Evolutionary conservation across 306 rosid species (phyloP).

Genomic region (Cucurbita pepo): DNA sequence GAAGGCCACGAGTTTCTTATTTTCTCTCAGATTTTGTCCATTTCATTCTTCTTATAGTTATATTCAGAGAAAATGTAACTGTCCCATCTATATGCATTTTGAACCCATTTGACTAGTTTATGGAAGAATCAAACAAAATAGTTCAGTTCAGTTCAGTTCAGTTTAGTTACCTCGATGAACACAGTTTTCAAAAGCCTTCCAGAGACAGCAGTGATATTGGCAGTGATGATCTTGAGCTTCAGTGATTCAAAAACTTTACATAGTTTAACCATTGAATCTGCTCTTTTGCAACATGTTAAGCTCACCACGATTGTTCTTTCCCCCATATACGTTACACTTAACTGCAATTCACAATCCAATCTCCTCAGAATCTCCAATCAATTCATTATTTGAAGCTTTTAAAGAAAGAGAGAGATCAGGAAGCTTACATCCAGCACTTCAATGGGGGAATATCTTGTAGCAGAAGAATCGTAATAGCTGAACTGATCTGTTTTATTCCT

Average conservation of each 20-base stretch:
- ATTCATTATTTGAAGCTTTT: background rate
- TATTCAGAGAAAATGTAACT: background rate
- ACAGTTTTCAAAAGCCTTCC: conserved; percentile 71
- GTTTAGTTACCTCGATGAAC: conserved; percentile 59
- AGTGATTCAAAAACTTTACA: conserved; percentile 83
- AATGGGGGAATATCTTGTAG: conserved; percentile 42
- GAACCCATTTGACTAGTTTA: background rate
- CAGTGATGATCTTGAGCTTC: conserved; percentile 72
- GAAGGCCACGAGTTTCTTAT: background rate
- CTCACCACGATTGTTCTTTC: conserved; percentile 62
- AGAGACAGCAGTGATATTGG: conserved; percentile 50
- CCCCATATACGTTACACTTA: conserved; percentile 58
- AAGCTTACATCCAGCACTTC: conserved; percentile 55
- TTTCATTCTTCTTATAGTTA: background rate
- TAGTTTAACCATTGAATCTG: conserved; percentile 76
- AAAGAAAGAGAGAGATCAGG: background rate
- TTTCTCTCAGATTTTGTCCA: background rate
- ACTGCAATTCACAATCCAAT: conserved; percentile 21
- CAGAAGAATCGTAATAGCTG: conserved; percentile 16
- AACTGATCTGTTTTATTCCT: conserved; percentile 38
- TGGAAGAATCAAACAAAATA: background rate
- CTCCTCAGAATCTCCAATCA: background rate
- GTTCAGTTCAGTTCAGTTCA: background rate
- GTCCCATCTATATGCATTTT: background rate
- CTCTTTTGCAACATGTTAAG: conserved; percentile 70